Percentiles rank a stretch among this genome's conserved stretches.
These are phyloP conservation scores for Trifolium repens DNA, from an alignment of 306 rosid genomes.

Conservation along the genomic window DNA sequence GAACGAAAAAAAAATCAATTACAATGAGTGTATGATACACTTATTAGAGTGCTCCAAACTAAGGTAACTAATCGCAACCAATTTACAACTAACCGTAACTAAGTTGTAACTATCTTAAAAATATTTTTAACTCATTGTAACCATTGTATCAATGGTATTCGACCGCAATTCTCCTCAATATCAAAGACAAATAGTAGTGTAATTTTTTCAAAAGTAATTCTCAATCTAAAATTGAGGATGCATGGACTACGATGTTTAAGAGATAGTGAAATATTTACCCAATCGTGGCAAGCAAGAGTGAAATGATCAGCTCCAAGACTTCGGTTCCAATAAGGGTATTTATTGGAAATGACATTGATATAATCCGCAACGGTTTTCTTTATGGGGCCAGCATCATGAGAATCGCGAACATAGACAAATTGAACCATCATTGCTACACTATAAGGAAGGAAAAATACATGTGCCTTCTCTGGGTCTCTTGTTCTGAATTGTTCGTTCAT, in stretches of 20 bases:
- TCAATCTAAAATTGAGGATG: neutral
- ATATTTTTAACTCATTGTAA: neutral
- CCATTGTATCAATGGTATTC: neutral
- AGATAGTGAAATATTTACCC: slow-evolving; percentile 56
- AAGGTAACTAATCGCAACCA: neutral
- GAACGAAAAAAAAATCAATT: neutral
- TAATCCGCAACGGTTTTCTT: slow-evolving; percentile 68
- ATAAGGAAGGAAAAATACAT: slow-evolving; percentile 78
- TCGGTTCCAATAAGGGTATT: slow-evolving; percentile 85
- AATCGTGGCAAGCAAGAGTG: slow-evolving; percentile 92
- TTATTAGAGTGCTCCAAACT: neutral
- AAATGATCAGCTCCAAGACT: slow-evolving; percentile 95
- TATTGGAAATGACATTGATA: slow-evolving; percentile 54
- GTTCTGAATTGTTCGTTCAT: slow-evolving; percentile 72
- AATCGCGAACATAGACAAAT: slow-evolving; percentile 69
- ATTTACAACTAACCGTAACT: neutral
- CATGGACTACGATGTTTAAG: neutral
- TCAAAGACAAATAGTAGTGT: neutral
- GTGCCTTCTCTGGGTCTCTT: slow-evolving; percentile 75
- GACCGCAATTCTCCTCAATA: neutral
- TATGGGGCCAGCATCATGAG: slow-evolving; percentile 73
- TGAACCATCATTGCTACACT: slow-evolving; percentile 85
- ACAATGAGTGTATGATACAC: neutral
- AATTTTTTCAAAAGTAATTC: neutral
- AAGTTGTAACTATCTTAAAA: neutral